Evolutionary conservation across 164 flowering plant species (phyloP).

Genomic region (Piper longum): DNA sequence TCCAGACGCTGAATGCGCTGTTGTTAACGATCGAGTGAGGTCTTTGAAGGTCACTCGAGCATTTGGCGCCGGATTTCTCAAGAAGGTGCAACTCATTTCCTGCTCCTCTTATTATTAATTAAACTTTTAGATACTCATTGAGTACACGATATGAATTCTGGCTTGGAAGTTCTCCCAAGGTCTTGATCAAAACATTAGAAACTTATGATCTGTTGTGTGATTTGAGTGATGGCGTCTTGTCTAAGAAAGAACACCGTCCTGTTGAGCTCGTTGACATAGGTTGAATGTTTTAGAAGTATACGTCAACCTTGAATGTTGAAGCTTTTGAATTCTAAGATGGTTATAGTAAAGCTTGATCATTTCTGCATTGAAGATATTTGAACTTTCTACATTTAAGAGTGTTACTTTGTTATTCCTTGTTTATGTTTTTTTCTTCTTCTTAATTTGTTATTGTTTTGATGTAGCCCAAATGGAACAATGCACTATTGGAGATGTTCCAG

Average conservation of each 20-base stretch:
- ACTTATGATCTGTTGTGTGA: too few relatives aligned
- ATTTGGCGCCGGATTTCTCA: constrained; percentile 58
- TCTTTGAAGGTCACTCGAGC: constrained; percentile 62
- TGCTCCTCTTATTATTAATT: background rate
- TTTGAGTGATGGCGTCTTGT: background rate
- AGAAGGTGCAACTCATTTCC: constrained; percentile 27
- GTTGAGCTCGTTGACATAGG: background rate
- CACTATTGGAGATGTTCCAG: constrained; percentile 47
- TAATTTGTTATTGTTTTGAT: constrained; percentile 5
- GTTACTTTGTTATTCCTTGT: background rate
- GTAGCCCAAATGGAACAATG: constrained; percentile 53
- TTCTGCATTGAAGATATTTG: too few relatives aligned
- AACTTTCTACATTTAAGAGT: too few relatives aligned
- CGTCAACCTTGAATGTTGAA: too few relatives aligned
- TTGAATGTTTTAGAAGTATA: background rate
- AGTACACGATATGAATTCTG: background rate
- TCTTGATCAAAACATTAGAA: too few relatives aligned
- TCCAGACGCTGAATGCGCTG: constrained; percentile 40
- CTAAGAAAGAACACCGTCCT: too few relatives aligned
- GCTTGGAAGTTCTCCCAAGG: background rate
- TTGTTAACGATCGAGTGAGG: constrained; percentile 53
- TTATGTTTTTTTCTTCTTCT: background rate
- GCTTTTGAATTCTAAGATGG: too few relatives aligned
- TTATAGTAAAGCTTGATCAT: too few relatives aligned
- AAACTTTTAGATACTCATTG: too few relatives aligned